Base-by-base conservation (phyloP, 306 rosid species). In the Cercis canadensis region DNA sequence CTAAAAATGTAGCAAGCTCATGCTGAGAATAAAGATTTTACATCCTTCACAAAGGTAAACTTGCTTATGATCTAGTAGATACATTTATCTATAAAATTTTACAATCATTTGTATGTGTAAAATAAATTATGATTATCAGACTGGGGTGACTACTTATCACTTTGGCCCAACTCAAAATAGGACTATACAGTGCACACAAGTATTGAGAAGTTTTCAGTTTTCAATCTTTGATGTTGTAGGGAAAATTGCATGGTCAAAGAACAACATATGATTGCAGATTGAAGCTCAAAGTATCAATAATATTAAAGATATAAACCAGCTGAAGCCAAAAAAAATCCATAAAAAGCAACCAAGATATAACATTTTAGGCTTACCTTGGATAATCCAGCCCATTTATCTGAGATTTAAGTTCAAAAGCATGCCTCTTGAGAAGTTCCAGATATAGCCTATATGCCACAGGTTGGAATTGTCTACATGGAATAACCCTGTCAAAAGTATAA, bases 401-500 rank as follows among this genome's bases (percentile, higher is more conserved):
- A 76, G 84, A 80, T 72, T 90, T 87, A 57, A 94, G 87, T n/a
- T 81, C 62, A 75, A 89, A 94, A 53, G 84, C 87, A 75, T 91
- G 92, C 65, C 88, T 87, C 75, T 78, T 88, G 67, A 91, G 80
- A 19, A 94, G 92, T 70, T 94, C 99, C 83, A 94, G 68, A 57
- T 91, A 94, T 52, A 91, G 86, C 72, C 99, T 84, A 72, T 89
- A 91, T 3, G 97, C 96, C 13, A 75, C 92, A 24, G 97, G 97
- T 75, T 87, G 95, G 64, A 74, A 80, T 67, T 72, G 81, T 73
- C 99, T 79, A 62, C 84, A 78, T 50, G 99, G 96, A 83, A 89
- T 79, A 65, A 94, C 97, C 88, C 99, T 94, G 90, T 43, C 65
- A 70, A 77, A 65, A 61, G 11, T 59, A 65, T 5, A 43, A 37